phyloP scores from a whole-genome alignment of 1,284 basidiomycete genomes.

The Cutaneotrichosporon sp. region DNA sequence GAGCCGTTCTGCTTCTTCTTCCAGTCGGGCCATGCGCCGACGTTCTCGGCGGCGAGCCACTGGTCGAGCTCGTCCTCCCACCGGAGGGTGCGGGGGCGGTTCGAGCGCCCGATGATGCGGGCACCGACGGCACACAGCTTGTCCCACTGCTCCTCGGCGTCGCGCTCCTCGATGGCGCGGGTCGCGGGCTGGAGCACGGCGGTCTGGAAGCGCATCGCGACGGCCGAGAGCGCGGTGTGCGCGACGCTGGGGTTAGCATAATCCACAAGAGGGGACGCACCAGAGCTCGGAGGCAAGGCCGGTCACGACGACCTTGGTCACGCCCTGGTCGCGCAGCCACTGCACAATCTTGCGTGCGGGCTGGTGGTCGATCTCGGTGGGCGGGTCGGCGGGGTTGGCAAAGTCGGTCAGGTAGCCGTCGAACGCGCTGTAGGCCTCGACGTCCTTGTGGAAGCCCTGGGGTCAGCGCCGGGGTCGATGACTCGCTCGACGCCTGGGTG shows the following conservation, averaged over 20 bases:
- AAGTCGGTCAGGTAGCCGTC: constrained; percentile 43
- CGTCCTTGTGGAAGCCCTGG: constrained; percentile 52
- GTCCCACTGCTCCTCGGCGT: constrained; percentile 14
- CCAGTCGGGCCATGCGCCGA: not conserved
- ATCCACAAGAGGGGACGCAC: constrained; percentile 19
- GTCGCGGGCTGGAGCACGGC: constrained; percentile 31
- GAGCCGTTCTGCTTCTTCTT: not conserved
- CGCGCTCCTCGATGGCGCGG: constrained; percentile 27
- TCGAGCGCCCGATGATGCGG: constrained; percentile 13
- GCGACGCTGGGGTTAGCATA: constrained; percentile 26
- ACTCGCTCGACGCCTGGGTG: not conserved
- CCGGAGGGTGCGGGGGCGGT: not conserved
- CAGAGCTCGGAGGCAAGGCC: constrained; percentile 69
- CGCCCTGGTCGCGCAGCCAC: constrained; percentile 49
- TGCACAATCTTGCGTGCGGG: constrained; percentile 48
- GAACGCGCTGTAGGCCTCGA: constrained; percentile 63
- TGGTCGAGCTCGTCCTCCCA: constrained; percentile 19
- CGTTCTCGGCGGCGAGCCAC: not conserved
- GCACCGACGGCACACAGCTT: constrained; percentile 19
- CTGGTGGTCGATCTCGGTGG: constrained; percentile 21
- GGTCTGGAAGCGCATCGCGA: constrained; percentile 31
- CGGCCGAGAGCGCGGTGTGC: constrained; percentile 33
- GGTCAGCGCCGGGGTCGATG: not conserved
- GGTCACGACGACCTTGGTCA: constrained; percentile 59
- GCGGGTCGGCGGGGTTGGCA: constrained; percentile 23